Conservation (phyloP, 208 protist species). For the Leishmania gerbilli region DNA sequence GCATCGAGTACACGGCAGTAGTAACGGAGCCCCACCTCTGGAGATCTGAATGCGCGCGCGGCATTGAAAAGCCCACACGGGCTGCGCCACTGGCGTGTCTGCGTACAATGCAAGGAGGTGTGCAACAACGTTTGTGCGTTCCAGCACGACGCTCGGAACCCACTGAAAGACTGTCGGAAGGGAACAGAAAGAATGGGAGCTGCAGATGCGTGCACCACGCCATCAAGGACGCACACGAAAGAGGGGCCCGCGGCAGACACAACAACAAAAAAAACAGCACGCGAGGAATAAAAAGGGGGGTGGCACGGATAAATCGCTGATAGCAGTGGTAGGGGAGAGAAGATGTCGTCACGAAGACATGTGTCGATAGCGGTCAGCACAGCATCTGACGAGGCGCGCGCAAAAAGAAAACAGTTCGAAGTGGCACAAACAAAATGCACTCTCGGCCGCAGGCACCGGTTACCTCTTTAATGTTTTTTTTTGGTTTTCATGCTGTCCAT, state of each 20-base stretch:
- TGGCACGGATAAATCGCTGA: neutral
- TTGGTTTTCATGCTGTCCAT: too few relatives aligned
- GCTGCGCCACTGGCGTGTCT: neutral
- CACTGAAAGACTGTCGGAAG: neutral
- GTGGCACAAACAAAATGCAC: neutral
- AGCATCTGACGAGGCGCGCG: neutral
- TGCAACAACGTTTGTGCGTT: neutral
- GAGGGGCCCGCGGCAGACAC: neutral
- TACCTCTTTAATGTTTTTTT: neutral
- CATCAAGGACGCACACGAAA: too few relatives aligned
- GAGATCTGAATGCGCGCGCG: neutral
- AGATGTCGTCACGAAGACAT: neutral
- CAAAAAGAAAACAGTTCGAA: neutral
- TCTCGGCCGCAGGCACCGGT: neutral
- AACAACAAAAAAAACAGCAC: neutral
- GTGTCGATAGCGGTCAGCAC: neutral
- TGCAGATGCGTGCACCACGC: neutral
- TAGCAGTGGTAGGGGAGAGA: neutral
- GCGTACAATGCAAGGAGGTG: neutral
- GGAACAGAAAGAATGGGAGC: neutral
- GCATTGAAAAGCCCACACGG: neutral
- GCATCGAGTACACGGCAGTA: slow-evolving; percentile 11
- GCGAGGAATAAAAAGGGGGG: neutral
- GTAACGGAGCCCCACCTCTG: neutral
- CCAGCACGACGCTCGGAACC: too few relatives aligned